These are phyloP conservation scores for Fusarium sp. DNA, from an alignment of 2,329 filamentous ascomycete species.

Conservation along the genomic window DNA sequence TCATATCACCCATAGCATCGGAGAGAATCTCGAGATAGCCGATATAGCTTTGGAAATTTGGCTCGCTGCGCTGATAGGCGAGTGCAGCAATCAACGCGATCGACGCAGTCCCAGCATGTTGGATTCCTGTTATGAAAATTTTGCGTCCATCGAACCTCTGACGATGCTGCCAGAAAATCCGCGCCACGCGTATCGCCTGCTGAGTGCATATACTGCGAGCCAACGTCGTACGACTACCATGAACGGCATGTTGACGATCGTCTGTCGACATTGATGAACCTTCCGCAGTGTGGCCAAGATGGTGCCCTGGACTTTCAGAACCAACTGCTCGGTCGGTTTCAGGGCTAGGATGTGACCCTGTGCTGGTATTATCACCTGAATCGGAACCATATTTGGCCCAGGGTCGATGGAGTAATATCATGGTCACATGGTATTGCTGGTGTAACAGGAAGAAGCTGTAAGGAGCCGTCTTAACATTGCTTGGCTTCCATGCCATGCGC, in stretches of 20 bases:
- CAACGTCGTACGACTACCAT: slow-evolving; percentile 59
- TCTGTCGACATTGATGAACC: slow-evolving; percentile 47
- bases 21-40: slow-evolving; percentile 66
- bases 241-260: slow-evolving; percentile 53
- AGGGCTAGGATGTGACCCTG: slow-evolving; percentile 52
- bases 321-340: slow-evolving; percentile 39
- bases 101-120: slow-evolving; percentile 67
- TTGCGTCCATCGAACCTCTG: slow-evolving; percentile 64
- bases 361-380: slow-evolving; percentile 48
- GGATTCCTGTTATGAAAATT: slow-evolving; percentile 63
- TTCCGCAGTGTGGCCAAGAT: slow-evolving; percentile 33
- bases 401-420: slow-evolving; percentile 66
- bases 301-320: slow-evolving; percentile 30
- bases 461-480: slow-evolving; percentile 62
- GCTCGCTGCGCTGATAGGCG: slow-evolving; percentile 53
- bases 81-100: slow-evolving; percentile 66
- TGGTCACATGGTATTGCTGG: slow-evolving; percentile 66
- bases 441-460: slow-evolving; percentile 67
- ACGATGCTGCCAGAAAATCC: slow-evolving; percentile 68
- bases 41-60: slow-evolving; percentile 56
- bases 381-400: slow-evolving; percentile 65
- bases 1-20: slow-evolving; percentile 65
- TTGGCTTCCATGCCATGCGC: slow-evolving; percentile 61
- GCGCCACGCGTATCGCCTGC: slow-evolving; percentile 64
- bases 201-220: slow-evolving; percentile 67